phyloP scores from a whole-genome alignment of 306 rosid species.

The Prunus armeniaca region DNA sequence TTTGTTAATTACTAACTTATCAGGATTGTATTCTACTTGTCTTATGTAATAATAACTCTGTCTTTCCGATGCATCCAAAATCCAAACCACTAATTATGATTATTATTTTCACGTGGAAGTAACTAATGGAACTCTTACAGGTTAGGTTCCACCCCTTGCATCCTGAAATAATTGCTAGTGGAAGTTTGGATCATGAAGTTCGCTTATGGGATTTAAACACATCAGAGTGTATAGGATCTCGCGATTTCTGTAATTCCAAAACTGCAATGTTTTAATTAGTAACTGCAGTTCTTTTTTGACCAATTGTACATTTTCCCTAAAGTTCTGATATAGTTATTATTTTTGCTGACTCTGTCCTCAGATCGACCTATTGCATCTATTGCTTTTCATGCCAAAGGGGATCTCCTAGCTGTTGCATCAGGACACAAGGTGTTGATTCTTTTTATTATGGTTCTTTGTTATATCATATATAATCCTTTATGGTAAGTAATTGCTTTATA shows the following conservation, averaged over 20 bases:
- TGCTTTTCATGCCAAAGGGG: constrained; percentile 93
- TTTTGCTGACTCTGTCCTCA: constrained; percentile 27
- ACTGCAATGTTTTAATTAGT: not conserved
- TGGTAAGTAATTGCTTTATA: constrained; percentile 13
- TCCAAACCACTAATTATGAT: not conserved
- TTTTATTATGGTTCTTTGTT: not conserved
- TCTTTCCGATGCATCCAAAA: not conserved
- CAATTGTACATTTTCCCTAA: not conserved
- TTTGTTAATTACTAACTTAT: not conserved
- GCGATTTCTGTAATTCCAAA: constrained; percentile 67
- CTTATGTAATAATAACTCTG: not conserved
- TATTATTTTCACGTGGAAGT: not conserved
- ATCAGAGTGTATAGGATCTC: constrained; percentile 74
- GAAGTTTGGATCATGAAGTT: constrained; percentile 98
- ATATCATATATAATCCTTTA: not conserved
- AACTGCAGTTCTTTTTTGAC: not conserved
- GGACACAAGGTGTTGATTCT: constrained; percentile 82
- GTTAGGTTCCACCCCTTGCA: constrained; percentile 89
- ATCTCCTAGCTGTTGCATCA: constrained; percentile 87
- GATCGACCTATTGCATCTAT: constrained; percentile 96
- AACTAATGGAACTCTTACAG: constrained; percentile 43
- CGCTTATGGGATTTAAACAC: constrained; percentile 90
- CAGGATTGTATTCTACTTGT: not conserved
- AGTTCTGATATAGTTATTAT: not conserved
- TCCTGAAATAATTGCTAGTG: constrained; percentile 92